Base-by-base conservation (phyloP, 1,284 basidiomycete genomes). In the Rhodotorula glutinis region DNA sequence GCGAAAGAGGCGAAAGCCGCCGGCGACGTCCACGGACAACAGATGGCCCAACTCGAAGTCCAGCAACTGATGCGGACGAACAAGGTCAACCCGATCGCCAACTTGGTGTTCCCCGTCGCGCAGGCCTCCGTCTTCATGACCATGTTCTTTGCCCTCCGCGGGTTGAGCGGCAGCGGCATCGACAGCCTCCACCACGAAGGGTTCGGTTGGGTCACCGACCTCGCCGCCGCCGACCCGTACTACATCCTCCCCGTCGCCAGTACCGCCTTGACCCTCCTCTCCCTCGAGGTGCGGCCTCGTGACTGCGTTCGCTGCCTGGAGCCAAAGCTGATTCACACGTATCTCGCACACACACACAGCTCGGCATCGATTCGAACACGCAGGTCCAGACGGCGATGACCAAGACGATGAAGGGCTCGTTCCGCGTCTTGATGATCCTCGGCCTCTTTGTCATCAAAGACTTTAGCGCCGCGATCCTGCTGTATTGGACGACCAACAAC, bases 101-200 rank as follows among this genome's bases (percentile, higher is more conserved):
- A 86, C 69, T 74, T 90, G 30, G 73, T 86, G 17, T 81, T 85
- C 57, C 86, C 88, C 11, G 77, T 91, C 62, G 74, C 87, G 4
- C 92, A 96, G 77, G 79, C 92, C 52, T 87, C 91, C 1, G 82
- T 93, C 56, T 89, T 91, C 70, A 80, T 97, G 57, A 86, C 88
- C 38, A 83, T 92, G 81, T 98, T 97, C 83, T 88, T 93, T 72
- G 92, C 86, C 21, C 78, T 97, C 56, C 85, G 86, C 77, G 81
- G 81, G 47, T 83, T 98, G 80, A 88, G 88, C 65, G 81, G 83
- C 57, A 78, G 87, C 30, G 90, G 89, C 0, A 77, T 95, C 40
- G 82, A 84, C 53, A 88, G 89, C 77, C 79, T 98, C 73, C 83
- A 85, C 73, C 81, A 86, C 69, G 93, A 91, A 66, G 93, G 94